phyloP scores from a whole-genome alignment of 306 rosid genomes.

The Gynostemma pentaphyllum region DNA sequence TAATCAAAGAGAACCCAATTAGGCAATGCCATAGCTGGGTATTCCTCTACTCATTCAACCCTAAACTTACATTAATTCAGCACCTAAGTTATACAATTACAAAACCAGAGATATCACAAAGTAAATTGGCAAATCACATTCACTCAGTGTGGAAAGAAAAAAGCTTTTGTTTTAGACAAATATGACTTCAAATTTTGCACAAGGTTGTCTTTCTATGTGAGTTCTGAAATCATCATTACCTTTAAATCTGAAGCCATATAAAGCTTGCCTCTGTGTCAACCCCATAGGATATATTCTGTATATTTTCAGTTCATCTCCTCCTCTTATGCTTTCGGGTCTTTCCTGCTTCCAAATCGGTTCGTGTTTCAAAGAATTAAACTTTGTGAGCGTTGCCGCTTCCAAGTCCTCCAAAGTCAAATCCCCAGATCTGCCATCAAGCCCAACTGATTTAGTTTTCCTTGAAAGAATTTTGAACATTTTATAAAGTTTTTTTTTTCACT shows the following conservation, averaged over 20 bases:
- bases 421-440: conserved; percentile 42
- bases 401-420: conserved; percentile 57
- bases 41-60: neutral
- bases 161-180: conserved; percentile 33
- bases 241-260: conserved; percentile 53
- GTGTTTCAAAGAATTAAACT: conserved; percentile 59
- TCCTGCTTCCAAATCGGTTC: conserved; percentile 77
- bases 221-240: conserved; percentile 42
- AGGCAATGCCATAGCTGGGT: neutral
- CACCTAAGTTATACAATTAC: neutral
- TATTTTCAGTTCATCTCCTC: conserved; percentile 52
- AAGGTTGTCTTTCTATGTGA: conserved; percentile 59
- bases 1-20: neutral
- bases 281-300: conserved; percentile 70
- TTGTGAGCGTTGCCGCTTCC: conserved; percentile 36
- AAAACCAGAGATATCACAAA: neutral
- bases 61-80: neutral
- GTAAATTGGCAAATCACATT: conserved; percentile 6
- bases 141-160: neutral
- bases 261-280: conserved; percentile 82
- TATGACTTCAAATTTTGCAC: conserved; percentile 80
- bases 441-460: conserved; percentile 14
- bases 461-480: neutral
- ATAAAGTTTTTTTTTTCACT: neutral
- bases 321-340: conserved; percentile 71